phyloP scores from a whole-genome alignment of 805 yeast species.

The Ogataea trehalophila region DNA sequence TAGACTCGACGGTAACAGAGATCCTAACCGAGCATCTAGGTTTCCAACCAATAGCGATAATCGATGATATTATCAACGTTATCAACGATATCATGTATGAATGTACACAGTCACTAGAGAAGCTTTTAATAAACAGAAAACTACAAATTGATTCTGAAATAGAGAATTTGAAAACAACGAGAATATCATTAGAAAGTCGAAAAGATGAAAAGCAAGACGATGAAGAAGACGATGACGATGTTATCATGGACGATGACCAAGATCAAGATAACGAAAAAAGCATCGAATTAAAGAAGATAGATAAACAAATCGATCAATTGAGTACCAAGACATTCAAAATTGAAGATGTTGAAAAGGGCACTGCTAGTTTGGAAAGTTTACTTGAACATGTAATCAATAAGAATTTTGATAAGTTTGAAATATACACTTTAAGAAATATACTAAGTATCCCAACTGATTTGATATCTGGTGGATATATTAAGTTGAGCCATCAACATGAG shows the following conservation, averaged over 20 bases:
- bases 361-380: conserved; percentile 73
- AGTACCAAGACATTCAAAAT: conserved; percentile 11
- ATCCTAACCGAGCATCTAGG: conserved; percentile 83
- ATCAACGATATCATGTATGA: conserved; percentile 80
- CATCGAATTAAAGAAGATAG: not conserved
- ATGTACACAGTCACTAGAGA: conserved; percentile 75
- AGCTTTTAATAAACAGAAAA: conserved; percentile 42
- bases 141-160: conserved; percentile 21
- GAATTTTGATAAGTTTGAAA: conserved; percentile 81
- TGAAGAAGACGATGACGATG: conserved; percentile 22
- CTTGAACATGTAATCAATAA: conserved; percentile 72
- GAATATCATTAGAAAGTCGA: not conserved
- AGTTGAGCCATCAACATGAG: conserved; percentile 63
- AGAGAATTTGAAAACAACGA: not conserved
- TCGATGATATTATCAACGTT: conserved; percentile 85
- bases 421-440: conserved; percentile 75
- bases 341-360: conserved; percentile 65
- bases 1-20: conserved; percentile 30
- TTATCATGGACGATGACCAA: conserved; percentile 20
- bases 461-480: conserved; percentile 59
- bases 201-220: conserved; percentile 9
- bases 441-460: conserved; percentile 64
- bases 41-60: conserved; percentile 72
- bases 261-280: conserved; percentile 1
- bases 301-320: not conserved